Base-by-base conservation (phyloP, 192 early-diverging fungal species). In the Coemansia sp. region DNA sequence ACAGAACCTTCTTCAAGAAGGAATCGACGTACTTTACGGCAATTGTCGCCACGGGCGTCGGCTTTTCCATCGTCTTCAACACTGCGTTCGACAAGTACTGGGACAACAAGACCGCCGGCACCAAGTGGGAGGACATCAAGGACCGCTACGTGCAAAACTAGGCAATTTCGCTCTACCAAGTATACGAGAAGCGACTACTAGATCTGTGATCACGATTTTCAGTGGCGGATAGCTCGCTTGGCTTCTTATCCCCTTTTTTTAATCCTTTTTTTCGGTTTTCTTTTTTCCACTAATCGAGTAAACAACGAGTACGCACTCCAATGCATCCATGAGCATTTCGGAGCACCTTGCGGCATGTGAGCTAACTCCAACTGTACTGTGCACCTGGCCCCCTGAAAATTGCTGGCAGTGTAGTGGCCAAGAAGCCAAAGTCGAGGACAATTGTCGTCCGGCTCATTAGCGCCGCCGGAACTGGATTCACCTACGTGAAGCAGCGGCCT, bases 381-480 rank as follows among this genome's bases (percentile, higher is more conserved):
- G 5, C 51, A 19, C 49, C 42, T 20, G 17, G 17, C 35, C n/a
- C n/a, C n/a, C n/a, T n/a, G n/a, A n/a, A n/a, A n/a, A n/a, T n/a
- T 38, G 32, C 20, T 37, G 35, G 35, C 19, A 38, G 27, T 76
- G 73, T 74, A 86, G 86, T 93, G 92, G 89, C 89, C n/a, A 92
- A 92, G 69, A 93, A 93, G 80, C 86, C 90, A 47, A 93, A 91
- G 79, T 87, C 92, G 73, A 86, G 94, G 76, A 93, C 89, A 27
- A 87, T 96, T 57, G 83, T 98, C 61, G 91, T 96, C 24, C 89
- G 91, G 56, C 85, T 98, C 62, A 82, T 97, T 65, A 92, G 90
- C 54, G 84, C 89, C 11, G 97, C 95, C 35, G 93, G 94, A 40
- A 97, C 97, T 6, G 97, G 97, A 58, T 97, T 87, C 82, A 96